Percentiles rank a stretch among this genome's conserved stretches.
Evolutionary conservation across 208 protist genomes (phyloP).

Genomic region (Leishmania guyanensis): DNA sequence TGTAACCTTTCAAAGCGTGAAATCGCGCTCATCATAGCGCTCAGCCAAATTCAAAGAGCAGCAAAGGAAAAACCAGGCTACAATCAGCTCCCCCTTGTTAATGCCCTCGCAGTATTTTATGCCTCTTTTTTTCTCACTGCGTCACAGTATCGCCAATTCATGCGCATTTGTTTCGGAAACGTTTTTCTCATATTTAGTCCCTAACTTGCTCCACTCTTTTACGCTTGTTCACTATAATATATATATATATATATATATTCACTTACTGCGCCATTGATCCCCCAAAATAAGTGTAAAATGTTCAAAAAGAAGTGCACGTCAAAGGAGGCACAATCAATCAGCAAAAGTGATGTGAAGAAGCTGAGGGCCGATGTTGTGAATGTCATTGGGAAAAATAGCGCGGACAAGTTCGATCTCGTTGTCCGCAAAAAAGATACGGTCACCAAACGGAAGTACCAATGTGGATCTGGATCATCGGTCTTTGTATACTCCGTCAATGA

Average conservation of each 20-base stretch:
- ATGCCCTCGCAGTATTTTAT: neutral
- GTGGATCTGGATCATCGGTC: conserved; percentile 39
- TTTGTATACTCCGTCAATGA: conserved; percentile 57
- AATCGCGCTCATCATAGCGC: neutral
- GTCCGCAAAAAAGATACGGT: conserved; percentile 56
- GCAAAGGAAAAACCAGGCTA: neutral
- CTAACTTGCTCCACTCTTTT: neutral
- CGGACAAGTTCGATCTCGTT: conserved; percentile 45
- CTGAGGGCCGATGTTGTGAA: conserved; percentile 39
- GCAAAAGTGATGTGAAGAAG: conserved; percentile 58
- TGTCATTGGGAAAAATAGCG: conserved; percentile 45
- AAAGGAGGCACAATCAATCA: conserved; percentile 48
- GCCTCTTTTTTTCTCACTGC: neutral
- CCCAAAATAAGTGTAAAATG: conserved; percentile 33
- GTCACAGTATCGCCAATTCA: neutral
- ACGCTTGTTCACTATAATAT: neutral
- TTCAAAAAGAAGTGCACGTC: conserved; percentile 64
- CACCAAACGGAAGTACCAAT: conserved; percentile 42
- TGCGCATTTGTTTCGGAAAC: neutral
- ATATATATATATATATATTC: neutral
- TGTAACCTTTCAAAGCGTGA: neutral
- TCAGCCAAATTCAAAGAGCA: neutral
- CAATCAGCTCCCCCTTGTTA: neutral
- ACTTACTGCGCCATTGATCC: neutral
- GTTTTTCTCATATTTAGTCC: neutral